Evolutionary conservation across 2,329 filamentous ascomycete genomes (phyloP), one percentile per base, ranked within the genome.

Genomic region (Emmonsiellopsis sp.): DNA sequence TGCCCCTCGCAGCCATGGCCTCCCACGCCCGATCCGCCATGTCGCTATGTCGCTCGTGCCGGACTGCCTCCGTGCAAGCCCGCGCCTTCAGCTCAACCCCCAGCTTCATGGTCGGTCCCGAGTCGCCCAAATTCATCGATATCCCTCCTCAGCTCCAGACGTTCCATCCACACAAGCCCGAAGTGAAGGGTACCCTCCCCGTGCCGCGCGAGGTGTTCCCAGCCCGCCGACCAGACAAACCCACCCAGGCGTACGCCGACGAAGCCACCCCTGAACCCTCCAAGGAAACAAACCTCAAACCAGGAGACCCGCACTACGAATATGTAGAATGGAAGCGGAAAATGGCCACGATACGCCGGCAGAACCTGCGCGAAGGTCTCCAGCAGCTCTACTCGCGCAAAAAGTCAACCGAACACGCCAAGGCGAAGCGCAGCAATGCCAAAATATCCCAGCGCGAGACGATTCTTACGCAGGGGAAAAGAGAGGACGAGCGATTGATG

Each of bases 71-170:
- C 31, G 59, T 64, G 64, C 69, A 72, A 57, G 61, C 65, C 63
- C 70, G 70, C 54, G 63, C 68, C 52, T 72, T 73, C 61, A 60
- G 68, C 47, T 67, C 68, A 32, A 67, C 70, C 10, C 56, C 68
- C 53, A 61, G 54, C 45, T 63, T 64, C 55, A 64, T 68, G 60
- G 65, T 71, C 52, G 69, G 69, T 32, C 92, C 93, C 48, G 88
- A 96, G 68, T 95, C 90, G 37, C 92, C 93, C 46, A 80, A 81
- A 59, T 97, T 87, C 75, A 87, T 97, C 72, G 83, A 88, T 60
- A 77, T 96, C 53, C 92, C 91, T 47, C 77, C 78, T 60, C 80
- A 87, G 48, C 79, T 83, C n/a, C 89, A 95, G 68, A 82, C 85
- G 49, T 77, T 81, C n/a, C 70, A 73, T 42, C 71, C 74, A 3